phyloP scores from a whole-genome alignment of 352 stramenopile genomes.

The Phytophthora pistaciae region DNA sequence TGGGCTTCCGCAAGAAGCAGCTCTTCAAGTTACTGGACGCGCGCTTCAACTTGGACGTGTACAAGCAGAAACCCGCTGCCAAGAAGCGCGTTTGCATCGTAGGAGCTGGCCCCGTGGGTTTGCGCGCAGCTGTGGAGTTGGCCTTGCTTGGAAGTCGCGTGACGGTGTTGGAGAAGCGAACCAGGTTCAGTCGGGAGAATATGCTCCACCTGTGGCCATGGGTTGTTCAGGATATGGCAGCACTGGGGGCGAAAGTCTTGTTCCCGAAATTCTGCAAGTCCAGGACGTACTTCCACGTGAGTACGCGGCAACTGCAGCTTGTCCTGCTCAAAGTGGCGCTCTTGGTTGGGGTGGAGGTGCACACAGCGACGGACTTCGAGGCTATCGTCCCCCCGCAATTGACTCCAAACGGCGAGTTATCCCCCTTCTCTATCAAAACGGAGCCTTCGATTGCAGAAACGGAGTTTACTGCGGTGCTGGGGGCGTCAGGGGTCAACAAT shows the following conservation, averaged over 20 bases:
- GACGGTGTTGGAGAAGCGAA: background rate
- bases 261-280: background rate
- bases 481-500: background rate
- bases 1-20: background rate
- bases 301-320: background rate
- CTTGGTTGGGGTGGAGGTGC: background rate
- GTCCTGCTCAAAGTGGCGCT: background rate
- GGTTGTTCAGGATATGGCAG: background rate
- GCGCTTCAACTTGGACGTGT: background rate
- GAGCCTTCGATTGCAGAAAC: background rate
- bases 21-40: constrained; percentile 1
- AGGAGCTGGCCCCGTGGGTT: background rate
- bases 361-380: background rate
- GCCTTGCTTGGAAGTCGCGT: background rate
- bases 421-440: background rate
- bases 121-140: background rate
- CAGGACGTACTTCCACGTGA: background rate
- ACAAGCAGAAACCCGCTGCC: background rate
- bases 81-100: background rate
- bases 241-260: background rate
- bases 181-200: background rate
- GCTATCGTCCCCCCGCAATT: background rate
- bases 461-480: background rate
- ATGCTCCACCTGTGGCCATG: background rate
- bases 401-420: background rate